Percentiles rank a stretch among this genome's conserved stretches.
Evolutionary conservation across 495 filamentous ascomycete genomes (phyloP).

Genomic region (Endocarpon pusillum): DNA sequence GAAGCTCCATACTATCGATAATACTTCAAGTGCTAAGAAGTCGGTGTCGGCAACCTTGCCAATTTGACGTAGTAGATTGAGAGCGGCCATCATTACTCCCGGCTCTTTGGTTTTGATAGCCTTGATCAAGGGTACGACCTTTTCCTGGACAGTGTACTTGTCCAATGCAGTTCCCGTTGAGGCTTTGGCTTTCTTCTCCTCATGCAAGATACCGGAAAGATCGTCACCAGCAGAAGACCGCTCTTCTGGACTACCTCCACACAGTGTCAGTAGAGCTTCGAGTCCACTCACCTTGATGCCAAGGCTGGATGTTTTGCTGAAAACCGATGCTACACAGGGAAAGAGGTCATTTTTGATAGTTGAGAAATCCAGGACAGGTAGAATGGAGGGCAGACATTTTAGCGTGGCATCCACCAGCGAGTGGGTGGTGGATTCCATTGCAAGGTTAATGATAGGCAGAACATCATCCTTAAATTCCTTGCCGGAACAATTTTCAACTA

Average conservation of each 20-base stretch:
- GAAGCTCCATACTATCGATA: slow-evolving; percentile 85
- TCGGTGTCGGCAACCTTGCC: slow-evolving; percentile 71
- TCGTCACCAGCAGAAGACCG: slow-evolving; percentile 40
- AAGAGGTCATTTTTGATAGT: slow-evolving; percentile 94
- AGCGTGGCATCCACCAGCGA: slow-evolving; percentile 72
- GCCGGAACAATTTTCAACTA: slow-evolving; percentile 65
- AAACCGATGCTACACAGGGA: slow-evolving; percentile 72
- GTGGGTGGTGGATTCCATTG: slow-evolving; percentile 77
- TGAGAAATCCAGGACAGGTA: slow-evolving; percentile 79
- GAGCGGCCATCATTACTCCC: slow-evolving; percentile 87
- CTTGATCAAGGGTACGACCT: slow-evolving; percentile 76
- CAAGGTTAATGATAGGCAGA: slow-evolving; percentile 62
- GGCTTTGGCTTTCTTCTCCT: slow-evolving; percentile 32
- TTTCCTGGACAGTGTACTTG: slow-evolving; percentile 95
- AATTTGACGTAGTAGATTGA: slow-evolving; percentile 68
- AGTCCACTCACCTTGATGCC: slow-evolving; percentile 84
- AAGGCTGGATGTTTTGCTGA: slow-evolving; percentile 80
- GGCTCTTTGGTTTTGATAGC: slow-evolving; percentile 96
- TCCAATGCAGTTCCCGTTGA: slow-evolving; percentile 63
- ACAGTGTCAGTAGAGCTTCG: slow-evolving; percentile 77
- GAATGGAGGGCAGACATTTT: slow-evolving; percentile 49
- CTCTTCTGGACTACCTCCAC: slow-evolving; percentile 43
- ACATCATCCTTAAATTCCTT: slow-evolving; percentile 94
- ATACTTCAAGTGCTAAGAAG: slow-evolving; percentile 80
- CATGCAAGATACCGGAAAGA: slow-evolving; percentile 43